Percentiles rank a stretch among this genome's conserved stretches.
These are phyloP conservation scores for Celoporthe dispersa DNA, from an alignment of 2,329 filamentous ascomycete species.

Conservation along the genomic window DNA sequence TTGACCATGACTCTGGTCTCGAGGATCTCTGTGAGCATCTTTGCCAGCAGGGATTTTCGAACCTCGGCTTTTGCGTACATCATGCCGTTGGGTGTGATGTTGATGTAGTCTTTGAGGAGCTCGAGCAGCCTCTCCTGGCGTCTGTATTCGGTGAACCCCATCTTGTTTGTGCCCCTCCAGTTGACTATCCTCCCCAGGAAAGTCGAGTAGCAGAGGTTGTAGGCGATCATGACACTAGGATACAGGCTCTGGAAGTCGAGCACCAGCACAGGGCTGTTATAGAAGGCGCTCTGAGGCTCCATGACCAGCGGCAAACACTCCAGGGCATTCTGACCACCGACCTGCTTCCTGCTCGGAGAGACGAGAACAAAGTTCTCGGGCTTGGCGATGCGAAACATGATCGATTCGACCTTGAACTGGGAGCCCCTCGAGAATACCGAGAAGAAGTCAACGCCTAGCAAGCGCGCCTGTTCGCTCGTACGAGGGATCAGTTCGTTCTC, in stretches of 20 bases:
- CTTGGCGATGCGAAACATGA: constrained; percentile 98
- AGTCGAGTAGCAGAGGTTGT: constrained; percentile 98
- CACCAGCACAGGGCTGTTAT: constrained; percentile 85
- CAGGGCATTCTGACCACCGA: constrained; percentile 89
- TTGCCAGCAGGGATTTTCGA: constrained; percentile 87
- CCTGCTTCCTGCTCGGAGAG: constrained; percentile 88
- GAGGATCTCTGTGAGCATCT: constrained; percentile 95
- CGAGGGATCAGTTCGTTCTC: constrained; percentile 85
- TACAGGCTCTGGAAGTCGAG: constrained; percentile 97
- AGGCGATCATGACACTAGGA: constrained; percentile 97
- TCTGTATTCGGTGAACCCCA: constrained; percentile 90
- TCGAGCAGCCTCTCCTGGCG: constrained; percentile 76
- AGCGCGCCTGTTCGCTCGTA: constrained; percentile 90
- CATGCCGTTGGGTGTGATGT: constrained; percentile 93
- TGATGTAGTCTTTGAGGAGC: constrained; percentile 82
- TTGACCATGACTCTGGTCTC: constrained; percentile 99
- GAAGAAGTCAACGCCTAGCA: constrained; percentile 95
- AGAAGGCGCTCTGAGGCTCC: constrained; percentile 96
- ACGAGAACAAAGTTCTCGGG: constrained; percentile 92
- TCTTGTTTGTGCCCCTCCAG: constrained; percentile 92
- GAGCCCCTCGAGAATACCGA: constrained; percentile 94
- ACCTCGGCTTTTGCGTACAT: constrained; percentile 89
- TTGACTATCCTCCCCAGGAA: constrained; percentile 83
- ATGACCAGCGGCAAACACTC: constrained; percentile 95
- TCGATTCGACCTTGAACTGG: constrained; percentile 97